Evolutionary conservation across 495 filamentous ascomycete species (phyloP).

Genomic region (Aspergillus bridgeri): DNA sequence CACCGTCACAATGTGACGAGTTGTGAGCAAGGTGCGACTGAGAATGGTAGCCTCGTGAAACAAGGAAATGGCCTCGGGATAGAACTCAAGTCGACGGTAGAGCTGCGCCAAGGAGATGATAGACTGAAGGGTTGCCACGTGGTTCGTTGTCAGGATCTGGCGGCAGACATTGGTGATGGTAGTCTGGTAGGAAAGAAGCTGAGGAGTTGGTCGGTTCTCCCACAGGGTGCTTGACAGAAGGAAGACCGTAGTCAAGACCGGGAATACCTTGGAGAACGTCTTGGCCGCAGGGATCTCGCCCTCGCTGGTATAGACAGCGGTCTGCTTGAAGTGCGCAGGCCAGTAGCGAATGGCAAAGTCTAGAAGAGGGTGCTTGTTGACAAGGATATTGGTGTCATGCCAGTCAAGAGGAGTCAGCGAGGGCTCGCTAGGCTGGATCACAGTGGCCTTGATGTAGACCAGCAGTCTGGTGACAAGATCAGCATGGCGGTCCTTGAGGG

Average conservation of each 20-base stretch:
- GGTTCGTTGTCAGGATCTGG: conserved; percentile 26
- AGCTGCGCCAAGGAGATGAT: conserved; percentile 19
- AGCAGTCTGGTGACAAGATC: conserved; percentile 34
- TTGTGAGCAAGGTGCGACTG: conserved; percentile 29
- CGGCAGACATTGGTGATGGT: conserved; percentile 28
- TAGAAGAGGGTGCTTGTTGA: conserved; percentile 29
- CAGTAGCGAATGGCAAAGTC: conserved; percentile 40
- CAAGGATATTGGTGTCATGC: conserved; percentile 24
- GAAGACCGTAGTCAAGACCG: conserved; percentile 25
- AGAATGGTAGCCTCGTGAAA: conserved; percentile 24
- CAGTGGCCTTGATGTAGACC: conserved; percentile 31
- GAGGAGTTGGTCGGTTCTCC: conserved; percentile 28
- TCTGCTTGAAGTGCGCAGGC: conserved; percentile 30
- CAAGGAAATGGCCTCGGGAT: conserved; percentile 11
- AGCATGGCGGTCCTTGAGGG: conserved; percentile 34
- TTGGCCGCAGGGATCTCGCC: conserved; percentile 29
- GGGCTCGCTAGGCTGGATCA: conserved; percentile 31
- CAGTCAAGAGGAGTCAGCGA: conserved; percentile 29
- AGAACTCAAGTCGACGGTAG: conserved; percentile 13
- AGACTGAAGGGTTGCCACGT: conserved; percentile 20
- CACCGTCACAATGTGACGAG: conserved; percentile 30
- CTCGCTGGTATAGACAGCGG: conserved; percentile 23
- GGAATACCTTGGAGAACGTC: conserved; percentile 35
- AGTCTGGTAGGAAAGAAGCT: conserved; percentile 28
- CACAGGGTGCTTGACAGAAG: conserved; percentile 32